Conservation (phyloP, 352 stramenopile species). For the Phytophthora lateralis region DNA sequence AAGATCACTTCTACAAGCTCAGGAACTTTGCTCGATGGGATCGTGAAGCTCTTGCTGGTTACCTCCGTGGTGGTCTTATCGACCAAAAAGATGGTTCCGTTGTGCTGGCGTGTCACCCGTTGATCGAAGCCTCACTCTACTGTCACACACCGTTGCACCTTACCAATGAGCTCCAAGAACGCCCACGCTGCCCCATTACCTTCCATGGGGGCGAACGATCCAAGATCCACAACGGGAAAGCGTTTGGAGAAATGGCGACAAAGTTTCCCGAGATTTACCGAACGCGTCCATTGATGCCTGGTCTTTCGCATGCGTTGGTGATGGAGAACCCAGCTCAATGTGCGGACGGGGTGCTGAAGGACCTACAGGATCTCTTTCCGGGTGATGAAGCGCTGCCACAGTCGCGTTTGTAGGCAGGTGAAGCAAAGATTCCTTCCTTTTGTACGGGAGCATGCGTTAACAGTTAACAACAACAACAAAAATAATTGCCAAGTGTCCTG, state of each 20-base stretch:
- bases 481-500: background rate
- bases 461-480: background rate
- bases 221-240: slow-evolving; percentile 42
- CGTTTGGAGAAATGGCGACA: slow-evolving; percentile 32
- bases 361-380: slow-evolving; percentile 28
- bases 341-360: slow-evolving; percentile 37
- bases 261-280: slow-evolving; percentile 44
- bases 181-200: slow-evolving; percentile 38
- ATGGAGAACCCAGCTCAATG: slow-evolving; percentile 48
- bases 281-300: slow-evolving; percentile 29
- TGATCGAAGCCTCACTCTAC: slow-evolving; percentile 51
- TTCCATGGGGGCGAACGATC: slow-evolving; percentile 48
- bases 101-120: slow-evolving; percentile 42
- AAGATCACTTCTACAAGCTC: slow-evolving; percentile 34
- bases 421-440: background rate
- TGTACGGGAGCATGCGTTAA: background rate
- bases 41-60: slow-evolving; percentile 33
- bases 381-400: background rate
- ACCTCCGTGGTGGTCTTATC: slow-evolving; percentile 31
- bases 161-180: slow-evolving; percentile 28
- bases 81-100: slow-evolving; percentile 34
- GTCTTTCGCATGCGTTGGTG: slow-evolving; percentile 50
- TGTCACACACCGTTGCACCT: slow-evolving; percentile 40
- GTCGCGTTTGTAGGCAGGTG: slow-evolving; percentile 12
- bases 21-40: slow-evolving; percentile 43